Evolutionary conservation across 1,284 basidiomycete genomes (phyloP), one percentile per base, ranked within the genome.

Genomic region (Caloboletus inedulis): DNA sequence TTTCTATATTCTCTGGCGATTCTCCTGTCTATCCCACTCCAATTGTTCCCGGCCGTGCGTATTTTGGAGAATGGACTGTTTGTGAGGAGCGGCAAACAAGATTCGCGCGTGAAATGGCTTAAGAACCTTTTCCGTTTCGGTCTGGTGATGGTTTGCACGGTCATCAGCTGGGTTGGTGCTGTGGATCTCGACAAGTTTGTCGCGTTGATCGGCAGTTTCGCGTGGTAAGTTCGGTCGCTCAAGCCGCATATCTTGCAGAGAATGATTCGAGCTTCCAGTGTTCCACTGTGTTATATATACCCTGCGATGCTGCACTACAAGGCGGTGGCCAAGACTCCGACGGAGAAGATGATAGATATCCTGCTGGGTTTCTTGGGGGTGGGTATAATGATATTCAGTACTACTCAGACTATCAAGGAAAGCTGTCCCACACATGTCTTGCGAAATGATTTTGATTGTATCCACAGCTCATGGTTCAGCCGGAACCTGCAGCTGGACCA

Each of bases 21-120:
- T 69, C 77, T 98, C 55, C 84, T 98, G 37, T 97, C 94, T 14
- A 89, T 92, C 14, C 96, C 96, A 0, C 81, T 99, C 4, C 94
- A 97, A 69, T 86, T 99, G 52, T 98, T 99, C 89, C 96, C 96
- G 0, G 97, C 95, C 1, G 87, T 98, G 43, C 84, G 94, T 42
- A 98, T 99, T 68, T 84, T 99, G 74, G 97, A 99, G 77, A 96
- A 96, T 62, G 95, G 92, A 2, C 66, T 99, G n/a, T 98, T 99
- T 69, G 82, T 84, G 47, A 84, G 83, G 47, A 97, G 94, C 62
- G 97, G 98, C 57, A 92, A 93, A 70, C 77, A 61, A 34, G 73
- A 87, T 64, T 56, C 69, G 34, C 74, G 78, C 49, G 84, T 91
- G 64, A 91, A 90, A 68, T 91, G 96, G 93, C 77, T 86, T 63